phyloP scores from a whole-genome alignment of 73 alveolate species.

The Tetrahymena thermophila region DNA sequence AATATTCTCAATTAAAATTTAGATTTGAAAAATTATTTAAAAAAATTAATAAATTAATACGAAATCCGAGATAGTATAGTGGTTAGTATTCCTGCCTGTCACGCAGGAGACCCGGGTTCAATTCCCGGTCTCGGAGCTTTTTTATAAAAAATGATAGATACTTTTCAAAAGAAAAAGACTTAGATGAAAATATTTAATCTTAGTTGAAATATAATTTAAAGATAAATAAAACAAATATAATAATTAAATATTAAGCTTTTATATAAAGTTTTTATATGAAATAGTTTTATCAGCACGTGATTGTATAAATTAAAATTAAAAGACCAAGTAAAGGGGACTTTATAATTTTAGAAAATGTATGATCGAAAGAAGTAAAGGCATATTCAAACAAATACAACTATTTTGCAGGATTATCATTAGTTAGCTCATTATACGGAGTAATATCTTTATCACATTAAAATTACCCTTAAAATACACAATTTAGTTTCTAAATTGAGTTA shows the following conservation, averaged over 20 bases:
- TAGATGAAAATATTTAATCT: too few species aligned
- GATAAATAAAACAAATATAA: too few species aligned
- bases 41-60: not conserved
- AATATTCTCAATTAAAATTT: too few species aligned
- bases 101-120: constrained; percentile 6
- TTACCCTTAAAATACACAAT: not conserved
- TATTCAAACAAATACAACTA: too few species aligned
- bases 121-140: constrained; percentile 2
- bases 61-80: constrained; percentile 2
- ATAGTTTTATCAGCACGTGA: too few species aligned
- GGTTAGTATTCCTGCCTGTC: constrained; percentile 5
- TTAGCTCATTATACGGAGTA: not conserved
- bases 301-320: too few species aligned
- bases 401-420: not conserved
- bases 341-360: not conserved
- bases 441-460: not conserved
- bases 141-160: not conserved
- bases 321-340: not conserved
- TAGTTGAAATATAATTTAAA: too few species aligned
- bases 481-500: not conserved
- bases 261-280: too few species aligned
- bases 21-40: not conserved
- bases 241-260: too few species aligned
- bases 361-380: not conserved
- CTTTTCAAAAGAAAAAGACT: too few species aligned